phyloP scores from a whole-genome alignment of 768 basidiomycete genomes.

The Pleurotus platypus region DNA sequence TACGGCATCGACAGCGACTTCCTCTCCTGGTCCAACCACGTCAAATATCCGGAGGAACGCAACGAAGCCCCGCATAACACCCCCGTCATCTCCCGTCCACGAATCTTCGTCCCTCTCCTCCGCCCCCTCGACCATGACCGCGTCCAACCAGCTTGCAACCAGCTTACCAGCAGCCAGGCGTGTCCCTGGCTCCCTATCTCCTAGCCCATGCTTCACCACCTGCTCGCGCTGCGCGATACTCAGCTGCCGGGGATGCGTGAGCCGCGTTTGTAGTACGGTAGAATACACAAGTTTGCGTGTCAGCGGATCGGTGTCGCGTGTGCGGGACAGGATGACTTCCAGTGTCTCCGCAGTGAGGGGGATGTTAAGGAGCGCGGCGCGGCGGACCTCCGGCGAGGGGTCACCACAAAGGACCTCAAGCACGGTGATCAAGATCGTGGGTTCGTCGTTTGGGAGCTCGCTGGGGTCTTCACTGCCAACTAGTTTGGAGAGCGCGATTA shows the following conservation, averaged over 20 bases:
- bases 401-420: constrained; percentile 71
- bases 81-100: constrained; percentile 42
- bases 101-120: constrained; percentile 16
- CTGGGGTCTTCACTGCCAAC: constrained; percentile 67
- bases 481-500: constrained; percentile 74
- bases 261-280: constrained; percentile 47
- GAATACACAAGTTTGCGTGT: constrained; percentile 80
- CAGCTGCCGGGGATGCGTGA: constrained; percentile 68
- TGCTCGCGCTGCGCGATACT: constrained; percentile 80
- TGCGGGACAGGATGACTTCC: constrained; percentile 66
- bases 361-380: constrained; percentile 78
- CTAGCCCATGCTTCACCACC: constrained; percentile 82
- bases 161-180: constrained; percentile 79
- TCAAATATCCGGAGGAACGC: constrained; percentile 47
- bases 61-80: constrained; percentile 41
- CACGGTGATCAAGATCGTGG: constrained; percentile 61
- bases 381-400: constrained; percentile 87
- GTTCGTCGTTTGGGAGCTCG: constrained; percentile 44
- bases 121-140: constrained; percentile 37
- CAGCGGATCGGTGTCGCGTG: constrained; percentile 80
- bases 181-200: constrained; percentile 83
- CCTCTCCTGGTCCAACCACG: constrained; percentile 62
- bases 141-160: constrained; percentile 79
- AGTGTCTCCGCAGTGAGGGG: constrained; percentile 63
- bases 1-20: constrained; percentile 82